Conservation (phyloP, 352 stramenopile species). For the Globisporangium iwayamae region DNA sequence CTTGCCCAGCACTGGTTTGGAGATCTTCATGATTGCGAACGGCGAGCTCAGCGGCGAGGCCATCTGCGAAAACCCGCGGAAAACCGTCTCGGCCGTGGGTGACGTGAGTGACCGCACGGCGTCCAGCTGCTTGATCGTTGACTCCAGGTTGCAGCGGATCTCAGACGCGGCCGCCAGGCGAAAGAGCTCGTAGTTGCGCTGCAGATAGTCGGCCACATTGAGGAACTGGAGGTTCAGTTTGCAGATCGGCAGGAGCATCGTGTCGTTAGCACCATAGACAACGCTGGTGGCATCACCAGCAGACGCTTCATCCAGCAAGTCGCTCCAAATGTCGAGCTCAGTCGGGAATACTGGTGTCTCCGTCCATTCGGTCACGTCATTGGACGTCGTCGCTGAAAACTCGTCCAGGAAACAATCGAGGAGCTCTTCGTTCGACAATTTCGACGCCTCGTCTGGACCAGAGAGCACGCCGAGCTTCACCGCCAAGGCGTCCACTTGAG, state of each 20-base stretch:
- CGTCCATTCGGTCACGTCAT: slow-evolving; percentile 16
- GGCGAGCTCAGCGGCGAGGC: slow-evolving; percentile 35
- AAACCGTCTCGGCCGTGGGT: slow-evolving; percentile 45
- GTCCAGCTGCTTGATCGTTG: slow-evolving; percentile 76
- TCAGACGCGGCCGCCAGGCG: slow-evolving; percentile 87
- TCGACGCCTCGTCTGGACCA: slow-evolving; percentile 28
- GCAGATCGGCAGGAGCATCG: slow-evolving; percentile 75
- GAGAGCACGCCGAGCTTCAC: slow-evolving; percentile 48
- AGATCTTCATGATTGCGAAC: slow-evolving; percentile 77
- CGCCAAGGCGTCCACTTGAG: slow-evolving; percentile 31
- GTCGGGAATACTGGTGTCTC: slow-evolving; percentile 63
- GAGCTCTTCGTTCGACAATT: slow-evolving; percentile 36
- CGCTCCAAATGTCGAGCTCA: slow-evolving; percentile 88
- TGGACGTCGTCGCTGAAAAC: slow-evolving; percentile 38
- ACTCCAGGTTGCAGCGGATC: slow-evolving; percentile 83
- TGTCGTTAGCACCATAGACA: slow-evolving; percentile 40
- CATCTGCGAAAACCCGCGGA: slow-evolving; percentile 45
- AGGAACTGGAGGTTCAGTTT: slow-evolving; percentile 97
- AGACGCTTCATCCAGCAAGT: slow-evolving; percentile 28
- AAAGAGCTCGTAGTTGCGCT: slow-evolving; percentile 91
- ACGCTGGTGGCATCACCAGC: background rate
- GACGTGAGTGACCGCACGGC: slow-evolving; percentile 38
- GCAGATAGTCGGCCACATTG: slow-evolving; percentile 92
- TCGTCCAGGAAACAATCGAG: slow-evolving; percentile 55
- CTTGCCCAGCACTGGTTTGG: slow-evolving; percentile 90